These are phyloP conservation scores for Ganoderma meredithae DNA, from an alignment of 1,284 basidiomycete genomes.

Conservation along the genomic window DNA sequence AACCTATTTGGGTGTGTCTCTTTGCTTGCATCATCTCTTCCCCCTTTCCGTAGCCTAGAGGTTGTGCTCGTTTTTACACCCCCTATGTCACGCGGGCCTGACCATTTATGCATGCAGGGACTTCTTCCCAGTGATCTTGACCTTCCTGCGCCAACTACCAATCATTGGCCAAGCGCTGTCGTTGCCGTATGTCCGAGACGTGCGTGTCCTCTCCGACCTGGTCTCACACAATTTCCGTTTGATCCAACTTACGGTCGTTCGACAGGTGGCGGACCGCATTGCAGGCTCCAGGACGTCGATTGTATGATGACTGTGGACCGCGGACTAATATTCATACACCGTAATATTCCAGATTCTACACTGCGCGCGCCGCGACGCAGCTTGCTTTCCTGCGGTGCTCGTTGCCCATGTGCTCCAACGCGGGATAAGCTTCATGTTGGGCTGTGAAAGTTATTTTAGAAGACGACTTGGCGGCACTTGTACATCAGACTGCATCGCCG, in stretches of 20 bases:
- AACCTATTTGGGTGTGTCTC: conserved; percentile 94
- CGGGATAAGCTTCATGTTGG: background rate
- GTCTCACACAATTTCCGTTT: background rate
- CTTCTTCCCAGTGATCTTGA: conserved; percentile 99
- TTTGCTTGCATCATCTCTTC: background rate
- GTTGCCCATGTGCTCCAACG: background rate
- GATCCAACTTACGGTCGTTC: background rate
- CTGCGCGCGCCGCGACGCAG: background rate
- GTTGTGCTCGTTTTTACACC: conserved; percentile 2
- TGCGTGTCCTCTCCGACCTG: conserved; percentile 46
- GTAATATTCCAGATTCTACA: background rate
- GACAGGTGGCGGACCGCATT: conserved; percentile 74
- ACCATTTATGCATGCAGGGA: conserved; percentile 66
- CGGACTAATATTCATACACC: background rate
- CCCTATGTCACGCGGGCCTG: conserved; percentile 2
- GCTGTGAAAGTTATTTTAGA: background rate
- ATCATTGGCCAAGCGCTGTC: conserved; percentile 90
- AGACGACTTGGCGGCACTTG: background rate
- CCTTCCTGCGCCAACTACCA: conserved; percentile 94
- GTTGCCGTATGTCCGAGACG: conserved; percentile 83
- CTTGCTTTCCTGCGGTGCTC: background rate
- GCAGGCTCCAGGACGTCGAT: conserved; percentile 80
- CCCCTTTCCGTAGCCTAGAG: background rate
- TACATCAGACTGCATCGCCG: background rate
- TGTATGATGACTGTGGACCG: conserved; percentile 53